These are phyloP conservation scores for Penicillium parvum DNA, from an alignment of 495 filamentous ascomycete species.

Conservation along the genomic window DNA sequence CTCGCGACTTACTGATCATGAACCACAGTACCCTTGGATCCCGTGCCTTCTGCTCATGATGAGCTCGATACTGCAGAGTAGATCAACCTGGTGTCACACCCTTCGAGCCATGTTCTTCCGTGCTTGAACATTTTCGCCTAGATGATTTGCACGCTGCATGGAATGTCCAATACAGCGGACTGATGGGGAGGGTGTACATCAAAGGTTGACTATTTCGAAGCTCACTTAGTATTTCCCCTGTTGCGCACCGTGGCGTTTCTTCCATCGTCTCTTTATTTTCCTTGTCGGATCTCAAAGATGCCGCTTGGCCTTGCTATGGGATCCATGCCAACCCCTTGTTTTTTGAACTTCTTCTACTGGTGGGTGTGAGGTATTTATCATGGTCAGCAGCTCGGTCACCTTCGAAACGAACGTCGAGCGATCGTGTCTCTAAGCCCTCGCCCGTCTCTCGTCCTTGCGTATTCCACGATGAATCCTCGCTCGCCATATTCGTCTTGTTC, in stretches of 20 bases:
- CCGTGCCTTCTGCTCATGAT: conserved; percentile 82
- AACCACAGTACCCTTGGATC: conserved; percentile 55
- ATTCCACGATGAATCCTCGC: conserved; percentile 31
- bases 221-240: neutral
- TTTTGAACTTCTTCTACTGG: conserved; percentile 8
- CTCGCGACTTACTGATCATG: neutral
- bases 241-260: neutral
- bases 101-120: conserved; percentile 1
- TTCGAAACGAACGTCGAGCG: conserved; percentile 42
- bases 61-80: conserved; percentile 97
- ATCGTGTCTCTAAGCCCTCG: conserved; percentile 26
- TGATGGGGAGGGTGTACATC: no score
- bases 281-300: conserved; percentile 5
- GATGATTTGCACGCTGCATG: no score
- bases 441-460: conserved; percentile 35
- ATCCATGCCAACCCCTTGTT: conserved; percentile 5
- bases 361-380: conserved; percentile 31
- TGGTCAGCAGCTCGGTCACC: conserved; percentile 42
- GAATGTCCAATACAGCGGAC: no score
- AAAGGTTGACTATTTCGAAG: neutral
- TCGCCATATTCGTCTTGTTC: conserved; percentile 36
- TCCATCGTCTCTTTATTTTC: conserved; percentile 1
- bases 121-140: no score
- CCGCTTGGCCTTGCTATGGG: conserved; percentile 2
- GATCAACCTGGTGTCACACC: conserved; percentile 24